phyloP scores from a whole-genome alignment of 1,139 yeast species.

The Taiozyma sp. region DNA sequence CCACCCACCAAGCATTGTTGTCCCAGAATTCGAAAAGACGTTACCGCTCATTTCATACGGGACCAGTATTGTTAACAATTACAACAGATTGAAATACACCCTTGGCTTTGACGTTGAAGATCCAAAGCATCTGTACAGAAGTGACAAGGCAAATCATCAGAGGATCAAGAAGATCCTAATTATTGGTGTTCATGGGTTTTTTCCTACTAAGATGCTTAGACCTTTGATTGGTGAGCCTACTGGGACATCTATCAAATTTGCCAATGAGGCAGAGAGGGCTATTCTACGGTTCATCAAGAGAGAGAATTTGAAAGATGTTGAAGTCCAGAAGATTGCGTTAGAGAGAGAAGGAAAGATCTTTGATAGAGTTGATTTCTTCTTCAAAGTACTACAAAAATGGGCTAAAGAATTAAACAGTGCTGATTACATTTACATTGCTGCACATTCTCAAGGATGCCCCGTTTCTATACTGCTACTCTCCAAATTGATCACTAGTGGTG shows the following conservation, averaged over 20 bases:
- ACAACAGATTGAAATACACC: slow-evolving; percentile 18
- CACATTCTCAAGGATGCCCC: slow-evolving; percentile 96
- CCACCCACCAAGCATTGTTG: slow-evolving; percentile 24
- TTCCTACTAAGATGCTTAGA: slow-evolving; percentile 81
- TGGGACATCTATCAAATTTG: slow-evolving; percentile 84
- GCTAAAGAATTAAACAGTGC: slow-evolving; percentile 64
- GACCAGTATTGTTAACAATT: slow-evolving; percentile 13
- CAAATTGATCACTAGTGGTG: slow-evolving; percentile 63
- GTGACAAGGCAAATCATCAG: slow-evolving; percentile 4
- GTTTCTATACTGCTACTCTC: slow-evolving; percentile 80
- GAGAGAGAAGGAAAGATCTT: slow-evolving; percentile 91
- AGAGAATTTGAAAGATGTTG: slow-evolving; percentile 42
- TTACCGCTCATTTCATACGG: slow-evolving; percentile 25
- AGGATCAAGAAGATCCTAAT: slow-evolving; percentile 54
- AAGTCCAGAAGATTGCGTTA: slow-evolving; percentile 84
- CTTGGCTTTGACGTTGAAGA: slow-evolving; percentile 22
- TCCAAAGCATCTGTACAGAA: slow-evolving; percentile 28
- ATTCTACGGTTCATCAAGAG: slow-evolving; percentile 69
- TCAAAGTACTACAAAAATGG: slow-evolving; percentile 69
- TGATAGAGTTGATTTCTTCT: slow-evolving; percentile 79
- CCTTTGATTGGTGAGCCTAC: slow-evolving; percentile 90
- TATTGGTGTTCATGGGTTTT: slow-evolving; percentile 93
- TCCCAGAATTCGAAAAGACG: slow-evolving; percentile 29
- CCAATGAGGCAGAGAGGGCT: slow-evolving; percentile 80
- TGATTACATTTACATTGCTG: slow-evolving; percentile 82